A percentile compares a stretch with the other conserved stretches of the same genome.
These are phyloP conservation scores for Acidiella bohemica DNA, from an alignment of 495 filamentous ascomycete genomes.

Conservation along the genomic window DNA sequence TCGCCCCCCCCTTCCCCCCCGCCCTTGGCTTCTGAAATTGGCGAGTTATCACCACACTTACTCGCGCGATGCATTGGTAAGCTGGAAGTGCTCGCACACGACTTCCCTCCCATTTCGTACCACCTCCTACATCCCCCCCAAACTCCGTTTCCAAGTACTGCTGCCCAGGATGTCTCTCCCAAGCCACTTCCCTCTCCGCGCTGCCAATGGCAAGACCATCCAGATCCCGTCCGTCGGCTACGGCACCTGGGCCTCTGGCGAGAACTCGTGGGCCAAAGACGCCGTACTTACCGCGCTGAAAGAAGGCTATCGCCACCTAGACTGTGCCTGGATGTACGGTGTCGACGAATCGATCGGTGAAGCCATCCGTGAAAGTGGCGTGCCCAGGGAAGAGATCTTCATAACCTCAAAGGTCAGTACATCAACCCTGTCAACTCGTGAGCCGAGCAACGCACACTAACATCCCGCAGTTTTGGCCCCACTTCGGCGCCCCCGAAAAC, in stretches of 20 bases:
- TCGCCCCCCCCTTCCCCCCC: too few relatives aligned
- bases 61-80: too few relatives aligned
- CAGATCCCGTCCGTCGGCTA: conserved; percentile 20
- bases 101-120: not conserved
- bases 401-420: conserved; percentile 23
- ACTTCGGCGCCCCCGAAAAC: conserved; percentile 27
- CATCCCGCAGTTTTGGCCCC: too few relatives aligned
- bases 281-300: conserved; percentile 45
- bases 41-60: too few relatives aligned
- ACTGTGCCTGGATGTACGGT: conserved; percentile 46
- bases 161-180: conserved; percentile 10
- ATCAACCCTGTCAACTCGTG: conserved; percentile 30
- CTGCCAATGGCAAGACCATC: conserved; percentile 10
- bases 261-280: conserved; percentile 15
- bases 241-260: conserved; percentile 18
- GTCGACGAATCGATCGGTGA: conserved; percentile 44
- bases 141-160: not conserved
- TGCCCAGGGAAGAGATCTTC: conserved; percentile 17
- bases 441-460: too few relatives aligned
- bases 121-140: not conserved
- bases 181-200: conserved; percentile 10
- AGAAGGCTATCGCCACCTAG: conserved; percentile 51
- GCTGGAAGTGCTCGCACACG: not conserved
- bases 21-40: too few relatives aligned
- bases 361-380: conserved; percentile 32